phyloP scores from a whole-genome alignment of 1,139 yeast genomes.

The Candida pseudocylindracea region DNA sequence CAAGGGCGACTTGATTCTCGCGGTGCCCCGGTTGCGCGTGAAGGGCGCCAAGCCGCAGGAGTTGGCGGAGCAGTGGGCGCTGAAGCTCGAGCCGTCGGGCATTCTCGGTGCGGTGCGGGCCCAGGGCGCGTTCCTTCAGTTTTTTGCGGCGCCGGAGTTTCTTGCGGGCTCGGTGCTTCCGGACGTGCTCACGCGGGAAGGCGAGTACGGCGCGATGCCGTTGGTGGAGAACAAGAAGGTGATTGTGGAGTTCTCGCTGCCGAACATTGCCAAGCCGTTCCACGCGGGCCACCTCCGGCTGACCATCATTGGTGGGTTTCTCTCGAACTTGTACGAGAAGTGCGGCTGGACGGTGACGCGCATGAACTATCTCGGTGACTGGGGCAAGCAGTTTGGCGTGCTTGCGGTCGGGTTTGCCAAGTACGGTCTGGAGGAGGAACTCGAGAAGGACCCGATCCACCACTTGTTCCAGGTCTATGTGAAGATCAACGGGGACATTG shows the following conservation, averaged over 20 bases:
- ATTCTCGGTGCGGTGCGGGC: slow-evolving; percentile 52
- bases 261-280: slow-evolving; percentile 97
- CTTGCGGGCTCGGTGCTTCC: slow-evolving; percentile 50
- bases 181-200: slow-evolving; percentile 39
- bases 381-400: slow-evolving; percentile 98
- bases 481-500: slow-evolving; percentile 59
- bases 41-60: slow-evolving; percentile 76
- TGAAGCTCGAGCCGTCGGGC: slow-evolving; percentile 34
- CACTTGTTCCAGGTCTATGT: slow-evolving; percentile 93
- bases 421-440: slow-evolving; percentile 61
- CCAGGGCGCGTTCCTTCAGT: slow-evolving; percentile 84
- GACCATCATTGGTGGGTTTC: slow-evolving; percentile 95
- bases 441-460: slow-evolving; percentile 68
- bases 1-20: slow-evolving; percentile 83
- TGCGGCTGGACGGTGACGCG: slow-evolving; percentile 81
- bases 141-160: slow-evolving; percentile 48
- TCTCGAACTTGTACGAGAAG: slow-evolving; percentile 73
- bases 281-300: slow-evolving; percentile 98
- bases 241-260: slow-evolving; percentile 83
- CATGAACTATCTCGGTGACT: slow-evolving; percentile 91
- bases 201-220: slow-evolving; percentile 53
- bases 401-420: slow-evolving; percentile 80
- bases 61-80: slow-evolving; percentile 32
- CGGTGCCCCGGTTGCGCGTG: slow-evolving; percentile 80
- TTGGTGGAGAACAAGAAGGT: slow-evolving; percentile 55